Conservation (phyloP, 2,329 filamentous ascomycete genomes). For the Kalaharituber pfeilii region DNA sequence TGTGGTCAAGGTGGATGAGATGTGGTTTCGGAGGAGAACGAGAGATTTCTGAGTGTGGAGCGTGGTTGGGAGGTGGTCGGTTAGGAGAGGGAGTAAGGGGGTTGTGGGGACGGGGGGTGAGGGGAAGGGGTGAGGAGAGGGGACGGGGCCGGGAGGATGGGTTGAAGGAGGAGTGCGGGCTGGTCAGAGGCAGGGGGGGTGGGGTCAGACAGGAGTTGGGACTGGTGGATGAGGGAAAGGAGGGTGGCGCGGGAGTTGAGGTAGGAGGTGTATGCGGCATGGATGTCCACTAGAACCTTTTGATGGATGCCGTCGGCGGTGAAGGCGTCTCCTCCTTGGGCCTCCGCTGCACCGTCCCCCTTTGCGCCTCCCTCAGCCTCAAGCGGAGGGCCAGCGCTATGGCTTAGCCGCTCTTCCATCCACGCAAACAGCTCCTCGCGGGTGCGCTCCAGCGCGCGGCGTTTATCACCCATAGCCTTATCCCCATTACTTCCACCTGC, state of each 20-base stretch:
- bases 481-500: not conserved
- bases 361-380: too few relatives aligned
- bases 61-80: conserved; percentile 11
- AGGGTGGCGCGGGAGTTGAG: conserved; percentile 14
- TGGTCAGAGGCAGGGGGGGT: conserved; percentile 1
- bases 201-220: not conserved
- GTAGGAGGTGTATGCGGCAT: conserved; percentile 13
- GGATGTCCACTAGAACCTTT: conserved; percentile 2
- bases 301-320: conserved; percentile 1
- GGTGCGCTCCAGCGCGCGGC: conserved; percentile 9
- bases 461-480: conserved; percentile 1
- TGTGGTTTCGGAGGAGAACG: conserved; percentile 9
- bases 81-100: not conserved
- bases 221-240: conserved; percentile 1
- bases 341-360: not conserved
- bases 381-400: conserved; percentile 2
- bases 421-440: conserved; percentile 12
- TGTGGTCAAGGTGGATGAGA: conserved; percentile 8
- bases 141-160: not conserved
- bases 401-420: conserved; percentile 11
- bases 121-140: conserved; percentile 3
- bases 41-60: conserved; percentile 14
- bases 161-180: not conserved
- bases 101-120: not conserved
- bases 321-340: conserved; percentile 4